phyloP scores from a whole-genome alignment of 2,329 filamentous ascomycete genomes.

The Colletotrichum chrysophilum region DNA sequence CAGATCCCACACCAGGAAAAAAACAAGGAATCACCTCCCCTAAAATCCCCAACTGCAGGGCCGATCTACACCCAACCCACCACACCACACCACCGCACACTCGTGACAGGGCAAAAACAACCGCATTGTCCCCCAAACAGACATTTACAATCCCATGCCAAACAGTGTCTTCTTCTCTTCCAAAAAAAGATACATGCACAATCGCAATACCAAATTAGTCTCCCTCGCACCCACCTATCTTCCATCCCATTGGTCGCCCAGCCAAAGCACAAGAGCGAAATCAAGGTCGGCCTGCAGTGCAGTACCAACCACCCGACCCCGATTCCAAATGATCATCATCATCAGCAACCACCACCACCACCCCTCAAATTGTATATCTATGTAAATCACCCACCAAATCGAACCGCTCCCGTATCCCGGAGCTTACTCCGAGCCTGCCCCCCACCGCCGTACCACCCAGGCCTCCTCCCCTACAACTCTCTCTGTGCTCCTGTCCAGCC shows the following conservation, averaged over 20 bases:
- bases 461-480: no score
- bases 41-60: not conserved
- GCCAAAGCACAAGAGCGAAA: not conserved
- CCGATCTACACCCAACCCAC: not conserved
- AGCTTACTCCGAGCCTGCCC: not conserved
- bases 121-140: not conserved
- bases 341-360: not conserved
- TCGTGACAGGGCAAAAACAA: not conserved
- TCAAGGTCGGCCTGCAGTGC: not conserved
- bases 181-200: not conserved
- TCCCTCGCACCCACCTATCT: not conserved
- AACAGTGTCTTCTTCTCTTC: not conserved
- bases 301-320: not conserved
- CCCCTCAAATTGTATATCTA: not conserved
- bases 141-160: not conserved
- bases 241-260: not conserved
- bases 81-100: not conserved
- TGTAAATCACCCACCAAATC: not conserved
- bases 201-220: not conserved
- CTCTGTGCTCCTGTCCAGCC: not conserved
- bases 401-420: conserved; percentile 11
- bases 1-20: not conserved
- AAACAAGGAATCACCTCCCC: not conserved
- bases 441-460: not conserved
- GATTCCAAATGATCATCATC: not conserved